Base-by-base conservation (phyloP, 2,329 filamentous ascomycete species). In the Cladorrhinum sp. region DNA sequence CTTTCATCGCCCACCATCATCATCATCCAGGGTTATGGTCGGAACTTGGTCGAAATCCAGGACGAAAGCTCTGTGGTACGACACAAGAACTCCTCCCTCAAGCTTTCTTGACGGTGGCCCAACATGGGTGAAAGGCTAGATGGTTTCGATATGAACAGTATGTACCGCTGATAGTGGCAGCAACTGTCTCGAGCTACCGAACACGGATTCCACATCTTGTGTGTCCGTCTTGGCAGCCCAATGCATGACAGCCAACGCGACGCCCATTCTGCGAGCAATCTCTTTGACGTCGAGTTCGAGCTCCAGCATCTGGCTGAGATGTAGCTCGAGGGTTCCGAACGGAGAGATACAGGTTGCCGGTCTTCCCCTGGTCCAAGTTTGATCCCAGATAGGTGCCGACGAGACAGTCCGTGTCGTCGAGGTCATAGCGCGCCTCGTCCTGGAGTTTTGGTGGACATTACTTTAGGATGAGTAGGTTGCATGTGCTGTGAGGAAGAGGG, bases 271-370 rank as follows among this genome's bases (percentile, higher is more conserved):
- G 2, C 25, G 20, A 16, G 69, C 67, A 1, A 71, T 59, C 0
- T 22, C 16, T 0, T 64, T 23, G 4, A 68, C 59, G 2, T 70
- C 63, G 1, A 76, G 27, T 1, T 55, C 16, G 0, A 74, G 55
- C 0, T 70, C 64, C 0, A 65, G 2, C 62, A 74, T 64, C 20
- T 73, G 70, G 27, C 72, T 68, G 1, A 76, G 59, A 16, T 72
- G 68, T 6, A 75, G 29, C 29, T 72, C 69, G 51, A 74, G 71
- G n/a, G 59, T 73, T 74, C 0, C 71, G 60, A 0, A 75, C 53
- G 1, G 67, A 1, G 68, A 71, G 45, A 68, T 72, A 61, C 51
- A 49, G 24, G 22, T 22, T 6, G 23, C 49, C 7, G 4, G 25
- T 25, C 24, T 38, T 57, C 18, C 62, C 62, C 1, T 22, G 3